Evolutionary conservation across 1,284 basidiomycete genomes (phyloP), one percentile per base, ranked within the genome.

Genomic region (Ustilago crameri): DNA sequence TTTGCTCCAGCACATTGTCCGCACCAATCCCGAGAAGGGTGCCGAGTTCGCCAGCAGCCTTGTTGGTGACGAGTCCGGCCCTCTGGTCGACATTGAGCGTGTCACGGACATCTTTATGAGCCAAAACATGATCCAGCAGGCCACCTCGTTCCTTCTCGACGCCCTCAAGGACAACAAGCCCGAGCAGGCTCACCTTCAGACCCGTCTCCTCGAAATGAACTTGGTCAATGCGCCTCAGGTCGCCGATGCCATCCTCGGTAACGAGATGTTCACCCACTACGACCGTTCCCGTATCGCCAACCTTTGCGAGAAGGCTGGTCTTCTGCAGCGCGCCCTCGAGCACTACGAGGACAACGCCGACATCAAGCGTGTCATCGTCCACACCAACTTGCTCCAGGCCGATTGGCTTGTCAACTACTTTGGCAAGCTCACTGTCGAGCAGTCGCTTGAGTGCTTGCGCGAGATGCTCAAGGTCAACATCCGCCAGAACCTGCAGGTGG

Each of bases 141-240:
- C 96, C 17, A 99, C 96, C 0, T 95, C 93, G 3, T 98, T 99
- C 90, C 87, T 98, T 48, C 87, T 99, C 58, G 96, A 98, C 83
- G 96, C 95, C n/a, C 88, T 99, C 78, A 98, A 98, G 87, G 96
- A 99, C 74, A 98, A 99, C 87, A 93, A 92, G 85, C 93, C 95
- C 0, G 96, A 99, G 85, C 95, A 99, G 82, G 95, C 90, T 1
- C 93, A 91, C 76, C 86, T 99, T 14, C 96, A 99, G 85, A 99
- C 96, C 1, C 91, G 95, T 73, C 88, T 99, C 22, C 87, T 99
- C 51, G 96, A 99, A 86, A 97, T 98, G 91, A 99, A 99, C 86
- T 87, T 99, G 53, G 86, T 98, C 65, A 92, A 97, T 83, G 96
- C 96, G 9, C 96, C 96, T 71, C 96, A 98, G 85, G 96, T 98